Conservation (phyloP, 1,139 yeast species). For the Kodamaea arcana region DNA sequence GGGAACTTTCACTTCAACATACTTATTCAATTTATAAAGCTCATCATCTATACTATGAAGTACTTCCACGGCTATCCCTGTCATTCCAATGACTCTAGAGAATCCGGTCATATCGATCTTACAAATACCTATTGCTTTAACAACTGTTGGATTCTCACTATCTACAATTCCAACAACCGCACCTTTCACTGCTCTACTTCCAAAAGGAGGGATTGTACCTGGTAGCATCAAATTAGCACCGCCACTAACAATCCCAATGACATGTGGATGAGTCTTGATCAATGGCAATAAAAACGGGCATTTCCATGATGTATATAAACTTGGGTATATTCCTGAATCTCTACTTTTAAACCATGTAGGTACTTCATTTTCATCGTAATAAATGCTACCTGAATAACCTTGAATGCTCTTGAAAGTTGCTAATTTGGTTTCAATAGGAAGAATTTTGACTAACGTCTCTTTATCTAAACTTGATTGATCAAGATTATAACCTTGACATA, state of each 20-base stretch:
- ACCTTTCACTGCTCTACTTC: conserved; percentile 42
- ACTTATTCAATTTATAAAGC: conserved; percentile 43
- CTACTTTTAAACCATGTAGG: conserved; percentile 73
- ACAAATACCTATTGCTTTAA: conserved; percentile 74
- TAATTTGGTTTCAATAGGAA: conserved; percentile 62
- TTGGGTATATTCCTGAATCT: conserved; percentile 58
- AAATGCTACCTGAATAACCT: conserved; percentile 59
- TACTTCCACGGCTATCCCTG: conserved; percentile 67
- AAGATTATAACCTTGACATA: conserved; percentile 44
- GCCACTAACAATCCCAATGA: conserved; percentile 54
- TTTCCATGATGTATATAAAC: conserved; percentile 70
- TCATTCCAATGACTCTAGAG: conserved; percentile 45
- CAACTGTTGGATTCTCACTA: conserved; percentile 55
- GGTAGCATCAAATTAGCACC: conserved; percentile 94
- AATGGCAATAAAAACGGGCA: conserved; percentile 63
- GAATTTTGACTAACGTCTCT: conserved; percentile 43
- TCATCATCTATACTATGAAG: conserved; percentile 55
- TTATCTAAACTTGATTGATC: conserved; percentile 42
- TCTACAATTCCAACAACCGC: conserved; percentile 70
- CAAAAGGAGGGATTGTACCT: conserved; percentile 82
- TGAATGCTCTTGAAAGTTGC: conserved; percentile 59
- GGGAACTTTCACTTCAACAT: conserved; percentile 40
- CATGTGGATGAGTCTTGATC: conserved; percentile 69
- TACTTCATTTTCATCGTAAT: conserved; percentile 56
- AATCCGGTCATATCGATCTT: conserved; percentile 45